These are phyloP conservation scores for Vitis hybrid DNA, from an alignment of 177 flowering plant species.

Conservation along the genomic window DNA sequence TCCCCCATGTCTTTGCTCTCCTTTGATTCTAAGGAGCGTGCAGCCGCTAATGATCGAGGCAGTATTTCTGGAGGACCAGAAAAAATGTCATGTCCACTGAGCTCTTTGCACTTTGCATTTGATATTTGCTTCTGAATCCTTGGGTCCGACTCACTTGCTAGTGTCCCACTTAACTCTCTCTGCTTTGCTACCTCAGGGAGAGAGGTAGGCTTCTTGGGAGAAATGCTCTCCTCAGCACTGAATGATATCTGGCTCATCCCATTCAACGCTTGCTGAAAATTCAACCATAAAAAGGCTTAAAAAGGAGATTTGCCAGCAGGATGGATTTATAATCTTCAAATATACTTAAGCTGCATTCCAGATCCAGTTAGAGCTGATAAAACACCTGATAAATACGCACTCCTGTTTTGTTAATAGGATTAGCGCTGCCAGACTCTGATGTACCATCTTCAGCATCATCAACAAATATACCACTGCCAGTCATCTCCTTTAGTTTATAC, in stretches of 20 bases:
- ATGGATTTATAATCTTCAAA: not conserved
- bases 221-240: constrained; percentile 41
- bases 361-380: not conserved
- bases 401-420: constrained; percentile 25
- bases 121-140: constrained; percentile 50
- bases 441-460: constrained; percentile 23
- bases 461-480: constrained; percentile 48
- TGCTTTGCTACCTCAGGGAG: constrained; percentile 63
- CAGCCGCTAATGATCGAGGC: constrained; percentile 49
- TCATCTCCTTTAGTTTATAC: constrained; percentile 51
- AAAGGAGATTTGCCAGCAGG: not conserved
- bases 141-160: constrained; percentile 45
- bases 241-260: constrained; percentile 67
- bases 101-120: constrained; percentile 63
- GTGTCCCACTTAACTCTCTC: constrained; percentile 61
- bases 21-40: constrained; percentile 44
- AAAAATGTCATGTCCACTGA: constrained; percentile 73
- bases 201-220: constrained; percentile 58
- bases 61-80: constrained; percentile 59
- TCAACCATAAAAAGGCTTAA: not conserved
- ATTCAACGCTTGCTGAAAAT: constrained; percentile 48
- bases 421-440: constrained; percentile 27
- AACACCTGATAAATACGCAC: constrained; percentile 46
- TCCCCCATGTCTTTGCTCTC: constrained; percentile 53
- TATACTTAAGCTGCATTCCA: not conserved